Evolutionary conservation across 1,284 basidiomycete species (phyloP), one percentile per base, ranked within the genome.

Genomic region (Pseudozyma sp.): DNA sequence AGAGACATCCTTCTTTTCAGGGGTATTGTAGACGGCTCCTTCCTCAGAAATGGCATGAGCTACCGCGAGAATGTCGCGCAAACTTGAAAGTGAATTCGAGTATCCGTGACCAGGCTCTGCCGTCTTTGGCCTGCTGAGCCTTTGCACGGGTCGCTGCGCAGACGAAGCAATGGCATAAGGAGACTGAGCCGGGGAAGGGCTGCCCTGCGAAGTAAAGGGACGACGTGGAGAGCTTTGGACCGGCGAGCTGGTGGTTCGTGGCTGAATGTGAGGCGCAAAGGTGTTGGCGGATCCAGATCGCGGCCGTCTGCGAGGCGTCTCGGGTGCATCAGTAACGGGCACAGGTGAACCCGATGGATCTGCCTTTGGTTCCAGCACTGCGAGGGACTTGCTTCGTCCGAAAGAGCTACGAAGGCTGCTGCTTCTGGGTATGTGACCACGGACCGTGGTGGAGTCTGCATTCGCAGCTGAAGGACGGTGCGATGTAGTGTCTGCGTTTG

Each of bases 201-300:
- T 65, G 21, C 34, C 58, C 13, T 65, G 67, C 7, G 54, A 52
- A 2, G 62, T 66, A 10, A 42, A 0, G 0, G 71, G 62, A 5
- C 66, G 52, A 13, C 59, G 54, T 10, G 43, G 8, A 1, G 66
- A 52, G 57, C 47, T 40, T 44, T 56, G 56, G 18, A 35, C 21
- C 16, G 67, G 59, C 35, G 67, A 70, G 51, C 72, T 75, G 12
- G 72, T 75, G 13, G 72, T 75, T 12, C 72, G 47, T 8, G 72
- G 72, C 48, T 66, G 72, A 16, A 75, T 75, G 7, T 70, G 61
- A 40, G 71, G 71, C 7, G 66, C 21, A 36, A 59, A 66, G 4
- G 51, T 14, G 16, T 36, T 53, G 5, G 47, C 58, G 0, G 64
- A 68, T 19, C 70, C 58, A 9, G 70, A 68, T 7, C 57, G 65